phyloP scores from a whole-genome alignment of 345 rosid genomes.

The Hevea brasiliensis region DNA sequence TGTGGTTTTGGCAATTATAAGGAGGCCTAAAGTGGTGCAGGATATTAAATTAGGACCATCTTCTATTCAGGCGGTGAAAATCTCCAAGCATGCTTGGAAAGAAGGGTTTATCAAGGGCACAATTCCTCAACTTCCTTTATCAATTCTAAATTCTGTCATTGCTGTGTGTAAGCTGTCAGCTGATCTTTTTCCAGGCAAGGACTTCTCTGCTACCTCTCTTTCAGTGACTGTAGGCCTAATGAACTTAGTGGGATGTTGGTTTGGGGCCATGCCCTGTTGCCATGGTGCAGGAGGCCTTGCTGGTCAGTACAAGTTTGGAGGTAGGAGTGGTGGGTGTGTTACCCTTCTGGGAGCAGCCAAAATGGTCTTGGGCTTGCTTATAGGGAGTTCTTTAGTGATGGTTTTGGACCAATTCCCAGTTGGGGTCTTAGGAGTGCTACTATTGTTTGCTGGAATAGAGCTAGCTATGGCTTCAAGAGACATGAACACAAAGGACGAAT shows the following conservation, averaged over 20 bases:
- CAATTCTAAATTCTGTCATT: slow-evolving; percentile 78
- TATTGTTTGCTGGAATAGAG: slow-evolving; percentile 76
- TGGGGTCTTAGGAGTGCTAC: slow-evolving; percentile 66
- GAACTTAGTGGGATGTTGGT: no score
- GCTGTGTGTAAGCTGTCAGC: slow-evolving; percentile 76
- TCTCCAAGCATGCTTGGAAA: slow-evolving; percentile 61
- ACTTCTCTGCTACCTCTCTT: slow-evolving; percentile 63
- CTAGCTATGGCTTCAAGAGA: slow-evolving; percentile 79
- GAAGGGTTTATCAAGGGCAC: slow-evolving; percentile 78
- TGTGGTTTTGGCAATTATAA: slow-evolving; percentile 58
- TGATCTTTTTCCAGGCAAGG: slow-evolving; percentile 74
- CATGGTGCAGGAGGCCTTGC: no score
- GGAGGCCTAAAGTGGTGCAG: slow-evolving; percentile 49
- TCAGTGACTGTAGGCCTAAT: no score
- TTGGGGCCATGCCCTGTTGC: no score
- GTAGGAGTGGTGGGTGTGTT: slow-evolving; percentile 84
- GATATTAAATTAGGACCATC: slow-evolving; percentile 64
- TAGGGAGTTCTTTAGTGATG: slow-evolving; percentile 68
- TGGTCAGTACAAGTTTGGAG: slow-evolving; percentile 88
- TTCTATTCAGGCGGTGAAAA: slow-evolving; percentile 42
- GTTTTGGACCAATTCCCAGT: slow-evolving; percentile 73
- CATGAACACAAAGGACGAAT: slow-evolving; percentile 71
- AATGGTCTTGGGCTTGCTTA: slow-evolving; percentile 53
- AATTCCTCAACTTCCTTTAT: slow-evolving; percentile 75
- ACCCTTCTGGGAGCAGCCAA: slow-evolving; percentile 68